phyloP scores from a whole-genome alignment of 306 rosid species.

The Vachellia pachyceras region DNA sequence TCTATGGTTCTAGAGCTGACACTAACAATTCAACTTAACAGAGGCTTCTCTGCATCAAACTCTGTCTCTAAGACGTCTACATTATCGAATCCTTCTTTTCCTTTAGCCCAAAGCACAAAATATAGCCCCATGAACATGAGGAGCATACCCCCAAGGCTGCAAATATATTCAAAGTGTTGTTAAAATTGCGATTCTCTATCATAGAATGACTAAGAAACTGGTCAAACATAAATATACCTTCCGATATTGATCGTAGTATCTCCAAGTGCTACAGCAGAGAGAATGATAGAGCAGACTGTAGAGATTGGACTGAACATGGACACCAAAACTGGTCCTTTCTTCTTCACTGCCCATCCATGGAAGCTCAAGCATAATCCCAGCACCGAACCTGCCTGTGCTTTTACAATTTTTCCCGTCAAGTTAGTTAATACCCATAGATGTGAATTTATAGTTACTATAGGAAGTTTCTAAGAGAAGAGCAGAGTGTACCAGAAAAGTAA shows the following conservation, averaged over 20 bases:
- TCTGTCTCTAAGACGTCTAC: constrained; percentile 51
- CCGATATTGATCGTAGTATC: constrained; percentile 61
- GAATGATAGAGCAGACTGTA: constrained; percentile 73
- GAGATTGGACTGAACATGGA: constrained; percentile 83
- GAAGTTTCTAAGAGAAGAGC: neutral
- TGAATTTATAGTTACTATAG: neutral
- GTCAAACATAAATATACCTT: constrained; percentile 58
- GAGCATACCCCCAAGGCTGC: constrained; percentile 80
- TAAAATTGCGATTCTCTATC: neutral
- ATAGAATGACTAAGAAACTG: constrained; percentile 7
- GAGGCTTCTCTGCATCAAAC: constrained; percentile 69
- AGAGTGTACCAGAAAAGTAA: constrained; percentile 58
- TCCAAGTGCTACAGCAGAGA: constrained; percentile 58
- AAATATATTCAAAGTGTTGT: constrained; percentile 6
- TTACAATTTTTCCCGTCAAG: neutral
- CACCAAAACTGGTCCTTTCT: constrained; percentile 87
- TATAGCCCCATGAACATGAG: constrained; percentile 86
- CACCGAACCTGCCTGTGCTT: constrained; percentile 68
- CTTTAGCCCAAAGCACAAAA: constrained; percentile 89
- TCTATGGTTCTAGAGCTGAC: neutral
- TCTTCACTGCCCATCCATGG: constrained; percentile 88
- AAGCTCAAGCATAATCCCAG: constrained; percentile 72
- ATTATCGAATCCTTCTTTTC: constrained; percentile 59
- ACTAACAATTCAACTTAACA: constrained; percentile 51
- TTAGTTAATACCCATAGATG: neutral